Conservation (phyloP, 2,329 filamentous ascomycete genomes). For the Penicillium nordicum region DNA sequence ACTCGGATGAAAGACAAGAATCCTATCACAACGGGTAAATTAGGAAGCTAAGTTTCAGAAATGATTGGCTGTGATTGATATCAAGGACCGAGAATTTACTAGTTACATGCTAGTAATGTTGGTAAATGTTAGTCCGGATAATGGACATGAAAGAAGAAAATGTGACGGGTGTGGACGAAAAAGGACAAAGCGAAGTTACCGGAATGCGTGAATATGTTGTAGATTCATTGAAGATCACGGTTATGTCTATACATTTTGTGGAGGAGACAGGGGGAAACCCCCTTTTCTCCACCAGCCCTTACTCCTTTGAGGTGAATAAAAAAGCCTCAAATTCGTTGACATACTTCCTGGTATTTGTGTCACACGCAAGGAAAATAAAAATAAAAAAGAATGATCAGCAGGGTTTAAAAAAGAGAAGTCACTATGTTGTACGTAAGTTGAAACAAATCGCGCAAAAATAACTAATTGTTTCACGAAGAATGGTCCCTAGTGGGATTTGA, state of each 20-base stretch:
- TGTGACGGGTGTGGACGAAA: constrained; percentile 1
- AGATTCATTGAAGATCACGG: constrained; percentile 3
- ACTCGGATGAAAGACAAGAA: constrained; percentile 6
- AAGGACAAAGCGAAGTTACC: background rate
- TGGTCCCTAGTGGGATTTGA: background rate
- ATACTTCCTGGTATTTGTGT: constrained; percentile 12
- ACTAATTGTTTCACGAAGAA: constrained; percentile 5
- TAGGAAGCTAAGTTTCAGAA: constrained; percentile 19
- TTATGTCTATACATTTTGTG: constrained; percentile 6
- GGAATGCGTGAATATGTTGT: constrained; percentile 1
- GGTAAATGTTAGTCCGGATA: constrained; percentile 21
- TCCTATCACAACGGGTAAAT: constrained; percentile 21
- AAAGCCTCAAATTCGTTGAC: constrained; percentile 6
- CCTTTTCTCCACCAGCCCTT: constrained; percentile 17
- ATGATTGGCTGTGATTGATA: constrained; percentile 13
- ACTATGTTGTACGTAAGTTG: constrained; percentile 2
- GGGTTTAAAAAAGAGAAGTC: constrained; percentile 1
- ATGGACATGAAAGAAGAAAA: constrained; percentile 6
- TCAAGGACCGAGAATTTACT: constrained; percentile 2
- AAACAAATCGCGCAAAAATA: constrained; percentile 22
- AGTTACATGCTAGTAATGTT: constrained; percentile 4
- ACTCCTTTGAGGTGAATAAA: constrained; percentile 12
- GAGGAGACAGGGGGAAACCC: constrained; percentile 9
- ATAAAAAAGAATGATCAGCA: constrained; percentile 11
- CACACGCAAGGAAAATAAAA: constrained; percentile 12